These are phyloP conservation scores for Metschnikowia similis DNA, from an alignment of 805 yeast genomes.

Conservation along the genomic window DNA sequence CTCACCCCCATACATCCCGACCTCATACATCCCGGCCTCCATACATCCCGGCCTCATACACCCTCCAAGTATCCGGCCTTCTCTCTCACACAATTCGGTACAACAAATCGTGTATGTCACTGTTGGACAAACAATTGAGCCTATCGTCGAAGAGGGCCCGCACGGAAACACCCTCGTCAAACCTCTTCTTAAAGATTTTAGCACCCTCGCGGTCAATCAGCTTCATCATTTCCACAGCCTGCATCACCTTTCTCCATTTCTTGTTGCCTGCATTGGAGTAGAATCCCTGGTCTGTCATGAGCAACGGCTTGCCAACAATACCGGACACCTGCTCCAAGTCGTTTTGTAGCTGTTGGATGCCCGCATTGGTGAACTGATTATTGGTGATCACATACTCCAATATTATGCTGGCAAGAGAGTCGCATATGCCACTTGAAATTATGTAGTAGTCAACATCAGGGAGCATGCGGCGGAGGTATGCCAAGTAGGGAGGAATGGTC, in stretches of 20 bases:
- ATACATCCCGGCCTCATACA: not conserved
- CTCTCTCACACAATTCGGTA: slow-evolving; percentile 20
- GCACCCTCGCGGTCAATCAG: slow-evolving; percentile 23
- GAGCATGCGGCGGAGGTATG: slow-evolving; percentile 20
- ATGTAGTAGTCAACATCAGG: slow-evolving; percentile 29
- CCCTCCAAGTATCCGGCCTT: not conserved
- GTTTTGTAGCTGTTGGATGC: slow-evolving; percentile 28
- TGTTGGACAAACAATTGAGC: slow-evolving; percentile 17
- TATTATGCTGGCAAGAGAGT: slow-evolving; percentile 25
- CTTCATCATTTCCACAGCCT: slow-evolving; percentile 27
- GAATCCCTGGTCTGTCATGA: slow-evolving; percentile 13
- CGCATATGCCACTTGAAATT: slow-evolving; percentile 24
- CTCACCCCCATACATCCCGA: not conserved
- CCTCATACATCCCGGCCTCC: not conserved
- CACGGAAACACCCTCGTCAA: slow-evolving; percentile 14
- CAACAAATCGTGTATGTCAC: slow-evolving; percentile 23
- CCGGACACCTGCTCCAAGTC: slow-evolving; percentile 25
- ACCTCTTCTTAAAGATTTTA: slow-evolving; percentile 14
- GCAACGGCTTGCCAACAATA: slow-evolving; percentile 18
- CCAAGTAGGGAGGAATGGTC: slow-evolving; percentile 25
- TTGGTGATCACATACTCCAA: slow-evolving; percentile 38
- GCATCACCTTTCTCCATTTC: slow-evolving; percentile 22
- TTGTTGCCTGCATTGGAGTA: slow-evolving; percentile 23
- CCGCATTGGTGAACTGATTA: slow-evolving; percentile 30
- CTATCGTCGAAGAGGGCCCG: slow-evolving; percentile 19